Evolutionary conservation across 257 asterid genomes (phyloP).

Genomic region (Penstemon newberryi): DNA sequence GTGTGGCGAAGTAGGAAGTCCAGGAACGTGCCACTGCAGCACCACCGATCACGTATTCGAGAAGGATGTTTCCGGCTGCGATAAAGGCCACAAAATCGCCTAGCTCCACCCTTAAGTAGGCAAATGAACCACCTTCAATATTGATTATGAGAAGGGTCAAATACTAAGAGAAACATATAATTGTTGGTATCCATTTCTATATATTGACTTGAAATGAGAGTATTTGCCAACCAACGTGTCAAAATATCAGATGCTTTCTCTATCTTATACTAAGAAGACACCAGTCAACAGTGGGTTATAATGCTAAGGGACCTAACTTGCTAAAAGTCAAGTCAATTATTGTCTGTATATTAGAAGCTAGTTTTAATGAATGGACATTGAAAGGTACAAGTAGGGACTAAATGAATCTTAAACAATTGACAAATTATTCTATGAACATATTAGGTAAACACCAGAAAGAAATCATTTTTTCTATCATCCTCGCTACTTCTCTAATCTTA

Average conservation of each 20-base stretch:
- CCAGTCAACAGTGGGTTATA: neutral
- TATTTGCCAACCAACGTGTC: neutral
- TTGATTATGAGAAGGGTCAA: neutral
- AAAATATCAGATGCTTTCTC: no score
- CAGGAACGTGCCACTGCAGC: conserved; percentile 93
- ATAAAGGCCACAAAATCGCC: conserved; percentile 86
- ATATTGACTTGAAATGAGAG: neutral
- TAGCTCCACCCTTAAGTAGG: conserved; percentile 83
- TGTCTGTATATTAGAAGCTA: no score
- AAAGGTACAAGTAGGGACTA: no score
- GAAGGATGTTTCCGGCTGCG: conserved; percentile 82
- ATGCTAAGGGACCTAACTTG: neutral
- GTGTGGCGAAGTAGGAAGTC: conserved; percentile 92
- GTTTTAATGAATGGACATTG: no score
- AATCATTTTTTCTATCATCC: no score
- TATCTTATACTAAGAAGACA: neutral
- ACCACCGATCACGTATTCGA: conserved; percentile 68
- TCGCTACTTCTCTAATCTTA: no score
- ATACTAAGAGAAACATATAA: neutral
- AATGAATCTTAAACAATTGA: no score
- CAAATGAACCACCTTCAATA: conserved; percentile 71
- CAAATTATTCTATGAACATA: no score
- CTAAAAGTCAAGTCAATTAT: no score
- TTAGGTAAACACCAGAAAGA: no score
- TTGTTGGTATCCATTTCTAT: neutral